These are phyloP conservation scores for Deinandra increscens DNA, from an alignment of 129 eudicot genomes.

Conservation along the genomic window DNA sequence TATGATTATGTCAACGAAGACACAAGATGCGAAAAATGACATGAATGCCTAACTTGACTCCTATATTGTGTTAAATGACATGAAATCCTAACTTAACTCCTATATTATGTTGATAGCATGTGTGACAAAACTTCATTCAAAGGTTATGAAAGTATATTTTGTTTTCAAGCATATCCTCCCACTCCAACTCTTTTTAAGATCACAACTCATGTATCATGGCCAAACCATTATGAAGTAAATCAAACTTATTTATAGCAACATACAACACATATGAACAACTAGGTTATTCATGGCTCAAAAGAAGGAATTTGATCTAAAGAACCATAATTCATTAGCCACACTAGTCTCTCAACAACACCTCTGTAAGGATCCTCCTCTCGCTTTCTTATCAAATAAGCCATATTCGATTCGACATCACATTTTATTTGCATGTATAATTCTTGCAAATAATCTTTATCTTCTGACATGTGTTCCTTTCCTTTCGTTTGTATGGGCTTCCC, in stretches of 20 bases:
- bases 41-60: too few species aligned
- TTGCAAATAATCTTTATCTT: slow-evolving; percentile 20
- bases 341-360: slow-evolving; percentile 30
- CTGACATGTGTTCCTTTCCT: slow-evolving; percentile 35
- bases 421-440: slow-evolving; percentile 44
- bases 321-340: slow-evolving; percentile 27
- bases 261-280: background rate
- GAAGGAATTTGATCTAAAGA: slow-evolving; percentile 24
- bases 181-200: too few species aligned
- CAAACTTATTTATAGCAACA: background rate
- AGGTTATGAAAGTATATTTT: too few species aligned
- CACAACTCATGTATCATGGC: background rate
- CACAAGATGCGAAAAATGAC: too few species aligned
- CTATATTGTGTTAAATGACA: too few species aligned
- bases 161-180: too few species aligned
- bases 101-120: too few species aligned
- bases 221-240: background rate
- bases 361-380: slow-evolving; percentile 59
- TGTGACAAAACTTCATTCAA: too few species aligned
- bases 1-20: too few species aligned
- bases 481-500: slow-evolving; percentile 57
- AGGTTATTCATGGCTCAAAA: background rate
- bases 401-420: slow-evolving; percentile 37
- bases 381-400: slow-evolving; percentile 44
- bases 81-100: too few species aligned